Base-by-base conservation (phyloP, 148 eudicot species). In the Agrostemma githago region DNA sequence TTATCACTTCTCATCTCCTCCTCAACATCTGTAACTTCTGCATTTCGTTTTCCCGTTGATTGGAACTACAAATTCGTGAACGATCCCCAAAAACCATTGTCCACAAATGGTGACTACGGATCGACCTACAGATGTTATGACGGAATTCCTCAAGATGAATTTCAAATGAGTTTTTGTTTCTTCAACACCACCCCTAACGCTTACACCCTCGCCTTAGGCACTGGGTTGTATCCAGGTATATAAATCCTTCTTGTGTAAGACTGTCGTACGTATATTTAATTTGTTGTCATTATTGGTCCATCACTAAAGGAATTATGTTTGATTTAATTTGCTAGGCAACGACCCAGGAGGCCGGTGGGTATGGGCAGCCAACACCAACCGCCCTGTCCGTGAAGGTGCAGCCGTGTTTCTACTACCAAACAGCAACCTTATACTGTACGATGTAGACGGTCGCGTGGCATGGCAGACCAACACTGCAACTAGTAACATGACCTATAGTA, bases 111-210 rank as follows among this genome's bases (percentile, higher is more conserved):
- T 14, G 68, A 64, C 15, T 66, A 66, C 5, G 69, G 69, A 16
- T 39, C 69, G 12, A 66, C 69, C 20, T 66, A 66, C 40, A 12
- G 69, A 38, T 66, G 69, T 5, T 66, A 66, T 16, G 48, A 6
- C 7, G 69, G 69, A 40, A 66, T 48, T 0, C 69, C 48, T 14
- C 40, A 66, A 4, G 69, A 66, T 6, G 46, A 39, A 0, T 66
- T 66, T 40, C 10, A 39, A 14, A 34, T 66, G 69, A 66, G 69
- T 39, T 66, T 66, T 14, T 66, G 69, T 7, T 66, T 66, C 17
- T 66, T 66, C 48, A 66, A 66, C 69, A 66, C 69, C 69, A 66
- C 68, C 37, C 68, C 68, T 0, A 64, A 64, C 6, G 68, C 68
- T 14, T 64, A 64, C 68, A 64, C 68, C 4, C 69, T 66, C 5